Conservation (phyloP, 202 grass and related monocot species). For the Setaria viridis region DNA sequence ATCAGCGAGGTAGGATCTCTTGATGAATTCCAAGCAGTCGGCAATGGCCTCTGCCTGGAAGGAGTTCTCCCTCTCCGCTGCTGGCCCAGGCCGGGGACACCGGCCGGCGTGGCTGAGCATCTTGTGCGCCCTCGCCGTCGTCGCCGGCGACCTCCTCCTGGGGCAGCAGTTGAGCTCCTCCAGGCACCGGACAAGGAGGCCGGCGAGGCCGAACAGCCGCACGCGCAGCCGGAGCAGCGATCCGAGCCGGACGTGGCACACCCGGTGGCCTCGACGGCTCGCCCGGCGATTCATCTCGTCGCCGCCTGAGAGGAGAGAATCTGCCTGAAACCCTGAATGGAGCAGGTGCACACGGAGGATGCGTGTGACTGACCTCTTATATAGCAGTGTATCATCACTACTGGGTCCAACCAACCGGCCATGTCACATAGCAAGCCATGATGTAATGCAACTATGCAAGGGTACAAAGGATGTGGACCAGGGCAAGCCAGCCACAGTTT, state of each 20-base stretch:
- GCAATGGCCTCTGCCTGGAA: slow-evolving; percentile 68
- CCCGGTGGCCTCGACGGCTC: slow-evolving; percentile 44
- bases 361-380: slow-evolving; percentile 15
- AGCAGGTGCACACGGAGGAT: slow-evolving; percentile 20
- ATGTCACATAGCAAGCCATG: not conserved
- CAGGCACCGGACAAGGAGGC: slow-evolving; percentile 46
- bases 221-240: slow-evolving; percentile 67
- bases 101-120: not conserved
- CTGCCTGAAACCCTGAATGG: slow-evolving; percentile 35
- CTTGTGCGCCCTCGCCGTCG: not conserved
- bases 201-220: slow-evolving; percentile 51
- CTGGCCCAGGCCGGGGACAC: slow-evolving; percentile 7
- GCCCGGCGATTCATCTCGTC: slow-evolving; percentile 43
- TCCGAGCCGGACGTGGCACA: slow-evolving; percentile 52
- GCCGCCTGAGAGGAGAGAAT: not conserved
- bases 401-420: slow-evolving; percentile 3
- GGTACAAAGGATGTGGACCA: slow-evolving; percentile 18
- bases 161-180: slow-evolving; percentile 67
- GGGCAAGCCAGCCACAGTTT: slow-evolving; percentile 44
- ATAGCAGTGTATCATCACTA: slow-evolving; percentile 15
- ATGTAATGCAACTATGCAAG: slow-evolving; percentile 21
- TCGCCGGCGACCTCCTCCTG: slow-evolving; percentile 31
- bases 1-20: slow-evolving; percentile 60
- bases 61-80: slow-evolving; percentile 50
- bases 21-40: slow-evolving; percentile 87